Evolutionary conservation across 2,329 filamentous ascomycete genomes (phyloP).

Genomic region (Bimuria novae-zelandiae): DNA sequence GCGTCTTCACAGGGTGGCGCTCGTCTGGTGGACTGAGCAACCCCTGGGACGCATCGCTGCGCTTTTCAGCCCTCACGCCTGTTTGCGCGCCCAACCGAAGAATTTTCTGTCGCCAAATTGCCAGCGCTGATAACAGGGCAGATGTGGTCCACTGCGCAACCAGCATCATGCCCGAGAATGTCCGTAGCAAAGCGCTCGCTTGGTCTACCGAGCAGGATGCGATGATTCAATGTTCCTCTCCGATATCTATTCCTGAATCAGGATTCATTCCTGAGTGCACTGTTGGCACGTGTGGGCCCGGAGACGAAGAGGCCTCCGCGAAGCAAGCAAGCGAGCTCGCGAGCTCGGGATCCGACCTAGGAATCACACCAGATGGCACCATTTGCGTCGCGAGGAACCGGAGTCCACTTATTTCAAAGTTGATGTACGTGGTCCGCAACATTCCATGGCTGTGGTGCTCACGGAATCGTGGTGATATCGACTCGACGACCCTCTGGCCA

Average conservation of each 20-base stretch:
- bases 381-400: too few species aligned
- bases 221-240: not conserved
- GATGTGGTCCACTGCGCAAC: too few species aligned
- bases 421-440: too few species aligned
- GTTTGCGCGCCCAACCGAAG: too few species aligned
- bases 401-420: too few species aligned
- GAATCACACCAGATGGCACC: not conserved
- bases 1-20: conserved; percentile 8
- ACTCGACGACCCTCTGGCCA: not conserved
- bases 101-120: not conserved
- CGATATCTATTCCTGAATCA: not conserved
- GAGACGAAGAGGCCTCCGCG: not conserved
- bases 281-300: not conserved
- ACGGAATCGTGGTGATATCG: too few species aligned
- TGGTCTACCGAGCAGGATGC: too few species aligned
- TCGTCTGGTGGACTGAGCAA: not conserved
- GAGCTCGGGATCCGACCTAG: conserved; percentile 8
- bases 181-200: too few species aligned
- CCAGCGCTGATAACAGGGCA: too few species aligned
- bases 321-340: not conserved
- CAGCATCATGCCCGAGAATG: too few species aligned
- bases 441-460: too few species aligned
- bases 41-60: not conserved
- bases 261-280: not conserved
- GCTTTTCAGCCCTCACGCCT: not conserved